Percentiles rank a stretch among this genome's conserved stretches.
phyloP scores from a whole-genome alignment of 345 rosid species.

The Dimocarpus longan region DNA sequence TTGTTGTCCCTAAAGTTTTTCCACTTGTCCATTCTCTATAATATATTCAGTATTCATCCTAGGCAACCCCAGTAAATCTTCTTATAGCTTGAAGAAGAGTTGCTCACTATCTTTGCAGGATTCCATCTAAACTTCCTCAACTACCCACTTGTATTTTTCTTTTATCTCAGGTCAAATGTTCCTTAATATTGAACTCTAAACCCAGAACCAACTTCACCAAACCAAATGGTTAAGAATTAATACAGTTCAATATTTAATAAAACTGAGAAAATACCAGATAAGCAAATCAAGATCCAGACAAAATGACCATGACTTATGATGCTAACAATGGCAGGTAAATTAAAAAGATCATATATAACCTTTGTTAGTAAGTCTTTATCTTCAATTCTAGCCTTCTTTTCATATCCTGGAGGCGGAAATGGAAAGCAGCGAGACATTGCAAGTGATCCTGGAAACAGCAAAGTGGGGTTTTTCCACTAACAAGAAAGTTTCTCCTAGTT shows the following conservation, averaged over 20 bases:
- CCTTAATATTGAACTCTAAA: background rate
- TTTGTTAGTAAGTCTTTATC: slow-evolving; percentile 36
- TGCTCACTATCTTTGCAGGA: background rate
- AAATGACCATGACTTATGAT: background rate
- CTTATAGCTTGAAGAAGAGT: slow-evolving; percentile 1
- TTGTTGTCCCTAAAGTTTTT: background rate
- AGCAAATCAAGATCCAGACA: background rate
- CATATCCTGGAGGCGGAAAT: slow-evolving; percentile 47
- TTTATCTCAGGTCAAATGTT: background rate
- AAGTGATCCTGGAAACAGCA: slow-evolving; percentile 26
- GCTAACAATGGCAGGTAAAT: background rate
- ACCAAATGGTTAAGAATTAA: background rate
- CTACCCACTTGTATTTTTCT: background rate
- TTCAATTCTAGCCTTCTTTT: slow-evolving; percentile 37
- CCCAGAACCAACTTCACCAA: background rate
- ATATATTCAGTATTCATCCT: background rate
- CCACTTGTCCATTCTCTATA: background rate
- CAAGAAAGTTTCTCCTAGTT: slow-evolving; percentile 32
- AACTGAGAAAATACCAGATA: background rate
- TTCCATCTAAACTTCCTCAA: background rate
- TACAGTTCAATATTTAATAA: background rate
- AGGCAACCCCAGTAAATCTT: background rate
- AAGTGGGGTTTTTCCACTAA: slow-evolving; percentile 40
- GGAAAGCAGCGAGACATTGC: slow-evolving; percentile 53
- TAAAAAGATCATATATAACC: slow-evolving; percentile 27